phyloP scores from a whole-genome alignment of 2,329 filamentous ascomycete species.

The Cordyceps militaris region DNA sequence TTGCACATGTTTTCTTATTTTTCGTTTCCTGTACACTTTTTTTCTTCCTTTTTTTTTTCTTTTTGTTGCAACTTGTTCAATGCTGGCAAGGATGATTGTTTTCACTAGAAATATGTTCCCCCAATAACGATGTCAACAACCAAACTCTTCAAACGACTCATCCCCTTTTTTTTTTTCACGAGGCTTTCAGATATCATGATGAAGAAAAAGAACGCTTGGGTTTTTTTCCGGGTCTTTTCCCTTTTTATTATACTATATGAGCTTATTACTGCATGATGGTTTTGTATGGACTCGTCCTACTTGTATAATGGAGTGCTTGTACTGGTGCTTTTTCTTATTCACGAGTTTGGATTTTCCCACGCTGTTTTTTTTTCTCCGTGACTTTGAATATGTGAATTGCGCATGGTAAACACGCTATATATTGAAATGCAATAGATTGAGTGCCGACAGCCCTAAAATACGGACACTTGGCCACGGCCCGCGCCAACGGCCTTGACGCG shows the following conservation, averaged over 20 bases:
- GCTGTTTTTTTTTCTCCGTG: neutral
- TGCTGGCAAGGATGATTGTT: neutral
- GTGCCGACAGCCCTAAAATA: constrained; percentile 27
- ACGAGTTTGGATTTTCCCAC: neutral
- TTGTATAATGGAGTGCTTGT: neutral
- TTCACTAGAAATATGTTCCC: neutral
- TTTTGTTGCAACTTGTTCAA: neutral
- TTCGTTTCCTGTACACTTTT: constrained; percentile 5
- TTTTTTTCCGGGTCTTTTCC: neutral
- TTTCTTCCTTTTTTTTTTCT: neutral
- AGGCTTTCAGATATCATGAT: constrained; percentile 7
- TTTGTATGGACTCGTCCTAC: neutral
- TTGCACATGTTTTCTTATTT: neutral
- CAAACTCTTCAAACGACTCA: too few relatives aligned
- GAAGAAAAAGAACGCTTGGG: constrained; percentile 3
- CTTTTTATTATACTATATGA: neutral
- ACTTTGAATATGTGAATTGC: neutral
- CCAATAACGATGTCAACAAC: too few relatives aligned
- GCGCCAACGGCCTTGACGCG: constrained; percentile 46
- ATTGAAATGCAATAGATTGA: too few relatives aligned
- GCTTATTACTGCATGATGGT: neutral
- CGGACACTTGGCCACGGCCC: constrained; percentile 24
- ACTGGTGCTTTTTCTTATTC: neutral
- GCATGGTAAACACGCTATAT: neutral
- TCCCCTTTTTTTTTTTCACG: neutral